Evolutionary conservation across 164 flowering plant genomes (phyloP).

Genomic region (Magnolia officinalis): DNA sequence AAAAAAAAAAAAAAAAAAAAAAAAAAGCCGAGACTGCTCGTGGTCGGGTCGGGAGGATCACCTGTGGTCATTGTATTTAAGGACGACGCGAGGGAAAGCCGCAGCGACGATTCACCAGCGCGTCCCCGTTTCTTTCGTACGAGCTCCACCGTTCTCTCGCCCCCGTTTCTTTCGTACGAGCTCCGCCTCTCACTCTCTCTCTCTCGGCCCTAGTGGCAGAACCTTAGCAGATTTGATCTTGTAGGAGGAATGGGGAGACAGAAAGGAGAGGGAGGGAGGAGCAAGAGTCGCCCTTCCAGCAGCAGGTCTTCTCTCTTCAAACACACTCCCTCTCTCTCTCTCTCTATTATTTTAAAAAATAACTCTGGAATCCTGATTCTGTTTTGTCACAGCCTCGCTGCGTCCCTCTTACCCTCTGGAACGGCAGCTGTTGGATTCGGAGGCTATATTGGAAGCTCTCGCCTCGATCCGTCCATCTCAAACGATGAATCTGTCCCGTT

Average conservation of each 20-base stretch:
- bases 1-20: too few species aligned
- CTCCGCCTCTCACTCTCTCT: too few species aligned
- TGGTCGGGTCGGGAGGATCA: too few species aligned
- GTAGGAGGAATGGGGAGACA: constrained; percentile 58
- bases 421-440: constrained; percentile 76
- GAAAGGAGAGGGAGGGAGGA: constrained; percentile 75
- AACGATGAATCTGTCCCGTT: constrained; percentile 29
- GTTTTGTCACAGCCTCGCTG: constrained; percentile 49
- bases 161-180: too few species aligned
- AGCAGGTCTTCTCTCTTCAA: constrained; percentile 57
- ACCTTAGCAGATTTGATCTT: too few species aligned
- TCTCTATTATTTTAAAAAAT: background rate
- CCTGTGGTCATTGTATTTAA: too few species aligned
- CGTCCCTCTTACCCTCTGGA: constrained; percentile 69
- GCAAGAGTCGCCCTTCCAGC: constrained; percentile 90
- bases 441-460: constrained; percentile 81
- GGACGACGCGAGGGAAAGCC: too few species aligned
- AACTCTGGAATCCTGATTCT: background rate
- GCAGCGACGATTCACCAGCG: too few species aligned
- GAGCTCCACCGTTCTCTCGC: too few species aligned
- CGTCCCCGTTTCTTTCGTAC: too few species aligned
- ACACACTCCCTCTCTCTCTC: background rate
- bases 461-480: constrained; percentile 46
- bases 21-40: too few species aligned
- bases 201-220: too few species aligned